Evolutionary conservation across 169 alveolate genomes (phyloP).

Genomic region (Plasmodium vivax): DNA sequence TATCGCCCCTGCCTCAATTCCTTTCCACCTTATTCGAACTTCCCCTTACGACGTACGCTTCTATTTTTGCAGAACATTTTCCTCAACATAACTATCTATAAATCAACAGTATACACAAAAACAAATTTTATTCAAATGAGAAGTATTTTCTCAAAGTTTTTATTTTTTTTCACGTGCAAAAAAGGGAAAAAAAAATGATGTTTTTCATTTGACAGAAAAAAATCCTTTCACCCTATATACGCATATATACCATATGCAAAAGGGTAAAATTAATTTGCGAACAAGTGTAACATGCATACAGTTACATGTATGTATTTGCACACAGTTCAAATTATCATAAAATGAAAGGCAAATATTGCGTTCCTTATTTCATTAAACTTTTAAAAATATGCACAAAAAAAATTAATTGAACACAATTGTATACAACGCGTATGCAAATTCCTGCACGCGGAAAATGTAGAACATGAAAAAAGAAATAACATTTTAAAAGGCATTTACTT

Average conservation of each 20-base stretch:
- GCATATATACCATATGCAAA: neutral
- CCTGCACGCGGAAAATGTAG: neutral
- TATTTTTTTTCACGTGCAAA: neutral
- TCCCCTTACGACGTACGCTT: neutral
- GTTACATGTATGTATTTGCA: neutral
- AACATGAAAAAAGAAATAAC: neutral
- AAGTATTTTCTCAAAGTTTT: neutral
- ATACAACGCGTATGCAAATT: neutral
- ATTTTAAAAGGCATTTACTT: neutral
- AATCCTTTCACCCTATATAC: neutral
- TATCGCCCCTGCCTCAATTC: neutral
- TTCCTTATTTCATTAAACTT: neutral
- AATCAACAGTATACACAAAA: neutral
- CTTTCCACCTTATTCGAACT: neutral
- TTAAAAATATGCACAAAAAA: neutral
- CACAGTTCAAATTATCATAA: neutral
- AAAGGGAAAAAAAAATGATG: neutral
- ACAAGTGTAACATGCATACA: neutral
- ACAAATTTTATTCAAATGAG: neutral
- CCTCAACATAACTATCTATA: neutral
- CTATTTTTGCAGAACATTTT: neutral
- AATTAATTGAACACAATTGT: neutral
- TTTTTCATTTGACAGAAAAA: neutral
- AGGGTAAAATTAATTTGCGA: constrained; percentile 7
- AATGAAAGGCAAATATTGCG: neutral